Conservation (phyloP, 148 eudicot genomes). For the Polygonum aviculare region DNA sequence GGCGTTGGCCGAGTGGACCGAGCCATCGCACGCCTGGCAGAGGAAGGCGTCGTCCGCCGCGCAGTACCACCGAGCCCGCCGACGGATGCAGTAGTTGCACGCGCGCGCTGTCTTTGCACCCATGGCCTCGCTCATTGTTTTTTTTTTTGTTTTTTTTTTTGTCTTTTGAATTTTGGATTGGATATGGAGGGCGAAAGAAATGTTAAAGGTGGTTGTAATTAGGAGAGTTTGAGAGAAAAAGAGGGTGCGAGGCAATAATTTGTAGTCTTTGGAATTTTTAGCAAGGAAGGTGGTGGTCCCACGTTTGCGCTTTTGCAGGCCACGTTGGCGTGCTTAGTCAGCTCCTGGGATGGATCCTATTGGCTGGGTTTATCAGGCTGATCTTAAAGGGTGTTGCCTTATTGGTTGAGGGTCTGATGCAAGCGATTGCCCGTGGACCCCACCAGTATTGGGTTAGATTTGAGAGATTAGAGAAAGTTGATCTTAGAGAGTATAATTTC, state of each 20-base stretch:
- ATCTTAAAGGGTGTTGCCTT: slow-evolving; percentile 6
- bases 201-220: neutral
- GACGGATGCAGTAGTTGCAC: slow-evolving; percentile 17
- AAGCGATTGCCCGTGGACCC: slow-evolving; percentile 10
- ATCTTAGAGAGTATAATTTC: neutral
- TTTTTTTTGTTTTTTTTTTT: neutral
- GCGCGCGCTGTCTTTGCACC: slow-evolving; percentile 16
- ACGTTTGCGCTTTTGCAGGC: slow-evolving; percentile 6
- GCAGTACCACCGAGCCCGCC: slow-evolving; percentile 17
- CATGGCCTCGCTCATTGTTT: slow-evolving; percentile 1
- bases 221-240: neutral
- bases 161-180: neutral
- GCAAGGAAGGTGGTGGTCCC: slow-evolving; percentile 9
- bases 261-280: neutral
- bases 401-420: slow-evolving; percentile 4
- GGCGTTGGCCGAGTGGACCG: slow-evolving; percentile 22
- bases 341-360: neutral
- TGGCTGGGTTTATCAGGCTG: slow-evolving; percentile 4
- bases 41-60: slow-evolving; percentile 19
- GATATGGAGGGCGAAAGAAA: neutral
- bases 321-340: neutral
- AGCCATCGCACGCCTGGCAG: slow-evolving; percentile 14
- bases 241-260: slow-evolving; percentile 4
- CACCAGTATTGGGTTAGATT: neutral
- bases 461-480: neutral